Base-by-base conservation (phyloP, 176 grass and related monocot species). In the Thalia dealbata region DNA sequence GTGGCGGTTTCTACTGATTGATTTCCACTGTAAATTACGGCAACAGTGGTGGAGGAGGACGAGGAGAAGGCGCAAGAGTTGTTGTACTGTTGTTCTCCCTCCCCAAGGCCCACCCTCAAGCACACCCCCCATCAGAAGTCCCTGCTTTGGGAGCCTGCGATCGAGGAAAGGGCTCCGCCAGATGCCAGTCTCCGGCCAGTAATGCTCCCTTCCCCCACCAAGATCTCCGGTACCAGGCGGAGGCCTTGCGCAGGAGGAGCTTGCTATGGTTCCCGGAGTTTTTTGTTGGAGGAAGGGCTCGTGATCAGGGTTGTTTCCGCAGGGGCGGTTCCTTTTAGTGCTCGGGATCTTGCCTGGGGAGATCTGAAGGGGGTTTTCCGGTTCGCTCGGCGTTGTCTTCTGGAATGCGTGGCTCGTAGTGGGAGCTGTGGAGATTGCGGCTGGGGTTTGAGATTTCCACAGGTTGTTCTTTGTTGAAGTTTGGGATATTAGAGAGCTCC, bases 261-360 rank as follows among this genome's bases (percentile, higher is more conserved):
- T 71, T 3, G 45, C 23, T 71, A 71, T 44, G 69, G 69, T 51
- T 71, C 27, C 11, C 35, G 1, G 69, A 27, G 69, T 21, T 71
- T 13, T 71, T 27, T 51, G 69, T 19, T 51, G 6, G n/a, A 21
- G 66, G 45, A 19, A 44, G 18, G 19, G 66, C 51, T 10, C 9
- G 46, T 19, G 43, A 11, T 71, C 7, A 9, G 14, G 5, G 46
- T 51, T 4, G 11, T 28, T 71, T 21, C 44, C 22, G 44, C 5
- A 51, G 51, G 51, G 43, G 22, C 23, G 46, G 69, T 43, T 50
- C n/a, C 69, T 71, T 71, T 50, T 71, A 10, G 19, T 3, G 25
- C 22, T 23, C 28, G 8, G 69, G 69, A 51, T n/a, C 43, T 18
- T 18, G 41, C 10, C 21, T 23, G 38, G 41, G 0, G 26, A n/a